These are phyloP conservation scores for Cetradonia linearis DNA, from an alignment of 495 filamentous ascomycete genomes.

Conservation along the genomic window DNA sequence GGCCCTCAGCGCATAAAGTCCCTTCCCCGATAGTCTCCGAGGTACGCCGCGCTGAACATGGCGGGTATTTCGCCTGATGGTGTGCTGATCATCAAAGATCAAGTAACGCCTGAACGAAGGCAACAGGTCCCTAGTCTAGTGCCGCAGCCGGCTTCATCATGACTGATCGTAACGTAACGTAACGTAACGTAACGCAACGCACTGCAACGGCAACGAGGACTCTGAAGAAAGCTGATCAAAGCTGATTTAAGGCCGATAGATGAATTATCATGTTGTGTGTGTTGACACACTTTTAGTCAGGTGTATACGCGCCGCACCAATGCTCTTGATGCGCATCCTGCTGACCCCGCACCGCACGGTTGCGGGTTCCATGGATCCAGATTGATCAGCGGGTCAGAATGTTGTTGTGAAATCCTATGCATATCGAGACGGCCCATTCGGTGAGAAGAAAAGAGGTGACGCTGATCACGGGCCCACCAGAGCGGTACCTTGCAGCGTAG, in stretches of 20 bases:
- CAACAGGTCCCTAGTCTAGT: background rate
- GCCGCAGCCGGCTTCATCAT: constrained; percentile 10
- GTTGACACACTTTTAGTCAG: constrained; percentile 1
- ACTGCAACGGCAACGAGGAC: background rate
- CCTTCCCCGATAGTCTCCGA: background rate
- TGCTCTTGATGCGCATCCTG: constrained; percentile 21
- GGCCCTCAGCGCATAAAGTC: constrained; percentile 2
- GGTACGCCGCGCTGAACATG: constrained; percentile 17
- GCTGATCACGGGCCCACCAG: constrained; percentile 5
- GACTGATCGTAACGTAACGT: background rate
- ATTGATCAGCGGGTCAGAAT: constrained; percentile 16
- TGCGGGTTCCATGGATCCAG: constrained; percentile 1
- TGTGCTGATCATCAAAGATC: constrained; percentile 13
- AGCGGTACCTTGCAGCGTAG: constrained; percentile 19
- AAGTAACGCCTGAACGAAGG: background rate
- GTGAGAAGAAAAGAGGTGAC: constrained; percentile 9
- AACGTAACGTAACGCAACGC: too few relatives aligned
- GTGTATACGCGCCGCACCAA: constrained; percentile 23
- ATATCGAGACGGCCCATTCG: constrained; percentile 11
- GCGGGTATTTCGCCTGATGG: constrained; percentile 18
- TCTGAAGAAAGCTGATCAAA: background rate
- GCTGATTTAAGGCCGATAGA: background rate
- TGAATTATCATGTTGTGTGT: background rate
- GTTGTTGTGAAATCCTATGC: constrained; percentile 9
- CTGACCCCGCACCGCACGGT: constrained; percentile 24